A percentile compares a stretch with the other conserved stretches of the same genome.
Evolutionary conservation across 768 basidiomycete species (phyloP).

Genomic region (Lactifluus pinguis): DNA sequence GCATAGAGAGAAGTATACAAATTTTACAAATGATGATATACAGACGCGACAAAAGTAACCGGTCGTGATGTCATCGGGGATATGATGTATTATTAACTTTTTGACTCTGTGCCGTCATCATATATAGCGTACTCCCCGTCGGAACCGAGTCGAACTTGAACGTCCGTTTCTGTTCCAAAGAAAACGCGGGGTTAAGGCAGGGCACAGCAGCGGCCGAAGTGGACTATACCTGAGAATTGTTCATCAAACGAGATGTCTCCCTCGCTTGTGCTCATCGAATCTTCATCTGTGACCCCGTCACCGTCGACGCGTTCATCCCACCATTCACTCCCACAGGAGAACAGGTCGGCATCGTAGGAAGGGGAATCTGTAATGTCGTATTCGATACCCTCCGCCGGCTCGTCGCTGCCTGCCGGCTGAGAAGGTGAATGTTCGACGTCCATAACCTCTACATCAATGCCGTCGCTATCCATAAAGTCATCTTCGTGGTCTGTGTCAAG

Average conservation of each 20-base stretch:
- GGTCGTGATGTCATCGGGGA: neutral
- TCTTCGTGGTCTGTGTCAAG: constrained; percentile 24
- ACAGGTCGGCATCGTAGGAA: neutral
- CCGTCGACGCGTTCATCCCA: constrained; percentile 13
- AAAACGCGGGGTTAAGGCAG: neutral
- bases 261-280: constrained; percentile 20
- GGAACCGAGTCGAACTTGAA: constrained; percentile 15
- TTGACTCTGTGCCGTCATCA: constrained; percentile 5
- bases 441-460: constrained; percentile 20
- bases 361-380: constrained; percentile 20
- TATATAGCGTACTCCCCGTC: constrained; percentile 18
- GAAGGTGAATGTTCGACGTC: constrained; percentile 19
- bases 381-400: constrained; percentile 37
- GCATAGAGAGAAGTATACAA: constrained; percentile 3
- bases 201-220: no score
- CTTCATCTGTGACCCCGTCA: constrained; percentile 18
- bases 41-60: neutral
- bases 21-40: constrained; percentile 5
- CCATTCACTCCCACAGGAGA: constrained; percentile 4
- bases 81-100: neutral
- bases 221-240: constrained; percentile 5
- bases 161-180: constrained; percentile 3
- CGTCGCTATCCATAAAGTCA: constrained; percentile 20
- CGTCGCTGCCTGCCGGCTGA: neutral
- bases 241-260: constrained; percentile 12